Conservation (phyloP, 768 basidiomycete species). For the Suillus bovinus region DNA sequence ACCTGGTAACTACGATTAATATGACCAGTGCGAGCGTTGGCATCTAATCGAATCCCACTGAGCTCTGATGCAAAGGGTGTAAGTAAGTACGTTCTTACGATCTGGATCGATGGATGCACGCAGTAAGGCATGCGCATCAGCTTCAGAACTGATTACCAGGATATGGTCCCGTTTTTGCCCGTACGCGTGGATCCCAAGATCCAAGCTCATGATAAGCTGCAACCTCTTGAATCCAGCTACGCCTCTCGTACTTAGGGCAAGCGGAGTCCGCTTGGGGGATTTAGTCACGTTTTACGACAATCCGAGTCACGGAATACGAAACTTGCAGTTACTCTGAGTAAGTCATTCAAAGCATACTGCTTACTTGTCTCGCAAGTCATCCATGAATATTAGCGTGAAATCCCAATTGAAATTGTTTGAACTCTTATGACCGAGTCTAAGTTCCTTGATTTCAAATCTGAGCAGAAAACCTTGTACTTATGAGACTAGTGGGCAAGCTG, state of each 20-base stretch:
- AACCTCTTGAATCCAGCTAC: background rate
- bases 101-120: background rate
- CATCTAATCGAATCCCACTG: background rate
- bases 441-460: background rate
- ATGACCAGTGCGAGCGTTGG: background rate
- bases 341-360: background rate
- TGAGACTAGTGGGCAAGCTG: background rate
- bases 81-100: background rate
- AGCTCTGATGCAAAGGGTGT: background rate
- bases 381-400: background rate
- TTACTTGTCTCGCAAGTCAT: no score
- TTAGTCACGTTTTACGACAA: background rate
- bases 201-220: background rate
- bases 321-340: no score
- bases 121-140: background rate
- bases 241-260: background rate
- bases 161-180: background rate
- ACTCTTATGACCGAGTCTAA: background rate
- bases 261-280: background rate
- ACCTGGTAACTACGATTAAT: background rate
- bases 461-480: background rate
- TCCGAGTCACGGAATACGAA: background rate
- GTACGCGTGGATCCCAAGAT: background rate
- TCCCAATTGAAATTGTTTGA: background rate
- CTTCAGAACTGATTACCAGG: background rate